phyloP scores from a whole-genome alignment of 192 early-diverging fungal species.

The Dimargaris cristalligena region DNA sequence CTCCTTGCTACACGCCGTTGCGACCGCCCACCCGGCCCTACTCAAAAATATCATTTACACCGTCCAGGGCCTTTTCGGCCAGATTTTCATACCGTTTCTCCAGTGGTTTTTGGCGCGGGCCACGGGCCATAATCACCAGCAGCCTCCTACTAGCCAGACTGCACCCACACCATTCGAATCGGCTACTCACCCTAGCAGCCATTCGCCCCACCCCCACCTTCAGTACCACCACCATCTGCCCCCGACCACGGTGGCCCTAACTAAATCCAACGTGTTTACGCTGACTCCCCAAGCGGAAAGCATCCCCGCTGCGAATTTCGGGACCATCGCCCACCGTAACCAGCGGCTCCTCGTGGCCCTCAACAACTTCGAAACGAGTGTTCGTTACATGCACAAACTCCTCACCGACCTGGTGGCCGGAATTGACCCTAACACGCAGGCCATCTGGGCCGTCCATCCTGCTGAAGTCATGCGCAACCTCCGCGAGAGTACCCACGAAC shows the following conservation, averaged over 20 bases:
- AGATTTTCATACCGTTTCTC: conserved; percentile 15
- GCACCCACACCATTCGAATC: not conserved
- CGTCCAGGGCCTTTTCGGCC: conserved; percentile 29
- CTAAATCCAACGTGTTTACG: not conserved
- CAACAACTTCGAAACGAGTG: conserved; percentile 79
- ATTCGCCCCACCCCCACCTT: not conserved
- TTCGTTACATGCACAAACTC: conserved; percentile 61
- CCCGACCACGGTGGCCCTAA: not conserved
- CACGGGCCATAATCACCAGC: conserved; percentile 14
- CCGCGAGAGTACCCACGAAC: not conserved
- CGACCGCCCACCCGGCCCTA: conserved; percentile 51
- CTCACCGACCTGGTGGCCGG: conserved; percentile 43
- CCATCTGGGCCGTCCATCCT: conserved; percentile 16
- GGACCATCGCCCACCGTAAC: not conserved
- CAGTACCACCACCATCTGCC: not conserved
- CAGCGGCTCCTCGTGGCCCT: conserved; percentile 33
- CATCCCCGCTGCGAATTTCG: not conserved
- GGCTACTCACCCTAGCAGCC: not conserved
- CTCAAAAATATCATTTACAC: conserved; percentile 52
- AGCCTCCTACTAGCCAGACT: no score
- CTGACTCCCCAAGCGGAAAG: not conserved
- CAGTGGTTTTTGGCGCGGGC: conserved; percentile 12
- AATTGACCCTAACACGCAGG: conserved; percentile 17
- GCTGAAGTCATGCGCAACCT: not conserved
- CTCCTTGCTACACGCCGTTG: conserved; percentile 46